Evolutionary conservation across 139 green algal species (phyloP).

Genomic region (Tetratostichococcus sp.): DNA sequence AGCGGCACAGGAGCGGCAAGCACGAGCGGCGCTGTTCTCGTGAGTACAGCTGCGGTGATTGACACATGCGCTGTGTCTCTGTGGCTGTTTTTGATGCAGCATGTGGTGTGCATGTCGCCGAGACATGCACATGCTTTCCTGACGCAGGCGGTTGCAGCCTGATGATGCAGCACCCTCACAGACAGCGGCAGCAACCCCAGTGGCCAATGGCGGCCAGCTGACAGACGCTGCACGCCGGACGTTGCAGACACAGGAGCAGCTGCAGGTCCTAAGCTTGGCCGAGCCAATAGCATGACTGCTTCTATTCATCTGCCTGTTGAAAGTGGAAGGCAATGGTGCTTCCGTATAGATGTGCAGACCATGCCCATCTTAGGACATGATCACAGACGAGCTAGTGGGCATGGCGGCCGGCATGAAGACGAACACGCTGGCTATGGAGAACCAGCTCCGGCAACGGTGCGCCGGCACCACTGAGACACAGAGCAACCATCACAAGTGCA

Average conservation of each 20-base stretch:
- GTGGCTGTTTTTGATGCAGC: too few relatives aligned
- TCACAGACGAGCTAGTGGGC: conserved; percentile 47
- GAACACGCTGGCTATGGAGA: conserved; percentile 41
- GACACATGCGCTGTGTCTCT: too few relatives aligned
- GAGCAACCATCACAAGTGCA: too few relatives aligned
- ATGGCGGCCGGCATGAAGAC: conserved; percentile 35
- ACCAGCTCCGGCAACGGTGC: conserved; percentile 18
- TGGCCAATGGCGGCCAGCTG: background rate
- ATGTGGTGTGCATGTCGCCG: too few relatives aligned
- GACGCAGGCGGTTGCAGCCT: background rate
- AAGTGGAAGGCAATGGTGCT: too few relatives aligned
- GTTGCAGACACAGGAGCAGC: background rate
- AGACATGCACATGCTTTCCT: background rate
- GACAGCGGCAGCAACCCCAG: background rate
- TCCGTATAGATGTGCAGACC: too few relatives aligned
- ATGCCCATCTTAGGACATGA: conserved; percentile 22
- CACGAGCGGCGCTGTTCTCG: background rate
- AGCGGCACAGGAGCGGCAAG: background rate
- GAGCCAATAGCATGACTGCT: too few relatives aligned
- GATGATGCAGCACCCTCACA: background rate
- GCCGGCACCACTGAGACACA: too few relatives aligned
- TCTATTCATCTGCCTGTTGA: too few relatives aligned
- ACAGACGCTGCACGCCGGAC: background rate
- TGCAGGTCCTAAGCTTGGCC: background rate
- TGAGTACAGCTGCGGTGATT: too few relatives aligned